A percentile compares a stretch with the other conserved stretches of the same genome.
Evolutionary conservation across 2,329 filamentous ascomycete species (phyloP).

Genomic region (Fusarium cyanostomum): DNA sequence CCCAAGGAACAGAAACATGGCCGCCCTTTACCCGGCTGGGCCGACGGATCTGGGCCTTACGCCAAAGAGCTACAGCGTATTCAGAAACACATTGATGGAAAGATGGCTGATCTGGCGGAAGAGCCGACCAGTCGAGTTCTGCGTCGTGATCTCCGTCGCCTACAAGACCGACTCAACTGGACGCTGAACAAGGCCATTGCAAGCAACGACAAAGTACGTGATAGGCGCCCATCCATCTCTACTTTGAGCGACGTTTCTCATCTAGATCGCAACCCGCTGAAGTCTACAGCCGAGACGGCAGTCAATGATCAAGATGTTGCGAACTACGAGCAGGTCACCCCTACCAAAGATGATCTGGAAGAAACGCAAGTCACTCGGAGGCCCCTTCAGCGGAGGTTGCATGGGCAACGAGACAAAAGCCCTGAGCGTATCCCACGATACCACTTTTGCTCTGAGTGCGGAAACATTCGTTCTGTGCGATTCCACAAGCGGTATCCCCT

Average conservation of each 20-base stretch:
- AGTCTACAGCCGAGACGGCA: neutral
- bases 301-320: neutral
- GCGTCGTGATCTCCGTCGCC: slow-evolving; percentile 36
- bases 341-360: neutral
- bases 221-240: neutral
- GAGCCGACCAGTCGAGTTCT: slow-evolving; percentile 37
- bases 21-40: neutral
- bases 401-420: slow-evolving; percentile 30
- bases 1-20: neutral
- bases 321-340: neutral
- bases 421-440: slow-evolving; percentile 32
- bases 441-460: slow-evolving; percentile 52
- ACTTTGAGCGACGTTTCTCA: slow-evolving; percentile 7
- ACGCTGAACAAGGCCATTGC: slow-evolving; percentile 43
- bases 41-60: slow-evolving; percentile 15
- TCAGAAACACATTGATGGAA: slow-evolving; percentile 42
- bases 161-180: slow-evolving; percentile 45
- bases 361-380: neutral
- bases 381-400: neutral
- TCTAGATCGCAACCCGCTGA: neutral
- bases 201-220: neutral
- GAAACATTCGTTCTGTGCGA: slow-evolving; percentile 46
- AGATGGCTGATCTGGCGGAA: slow-evolving; percentile 38
- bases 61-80: slow-evolving; percentile 39
- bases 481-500: slow-evolving; percentile 51